phyloP scores from a whole-genome alignment of 1,139 yeast genomes.

The Blastobotrys elegans region DNA sequence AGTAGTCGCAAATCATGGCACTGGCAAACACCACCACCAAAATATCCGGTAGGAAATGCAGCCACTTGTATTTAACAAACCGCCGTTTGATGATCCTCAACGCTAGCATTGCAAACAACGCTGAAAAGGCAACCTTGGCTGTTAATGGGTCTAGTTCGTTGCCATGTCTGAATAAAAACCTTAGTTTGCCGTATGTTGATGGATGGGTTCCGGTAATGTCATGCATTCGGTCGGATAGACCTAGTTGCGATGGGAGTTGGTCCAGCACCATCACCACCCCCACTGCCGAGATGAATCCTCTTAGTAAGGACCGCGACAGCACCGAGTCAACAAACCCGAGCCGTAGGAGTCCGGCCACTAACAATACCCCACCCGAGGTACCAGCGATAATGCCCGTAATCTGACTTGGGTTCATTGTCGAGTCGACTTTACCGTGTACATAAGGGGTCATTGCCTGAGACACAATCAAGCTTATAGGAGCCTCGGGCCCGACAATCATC shows the following conservation, averaged over 20 bases:
- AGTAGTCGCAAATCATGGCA: conserved; percentile 51
- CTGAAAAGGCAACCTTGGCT: conserved; percentile 31
- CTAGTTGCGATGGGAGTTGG: conserved; percentile 68
- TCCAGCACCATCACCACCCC: conserved; percentile 85
- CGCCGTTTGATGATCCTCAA: conserved; percentile 27
- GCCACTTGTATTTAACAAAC: conserved; percentile 20
- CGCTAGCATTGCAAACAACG: conserved; percentile 30
- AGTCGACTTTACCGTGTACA: conserved; percentile 20
- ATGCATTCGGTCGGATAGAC: conserved; percentile 44
- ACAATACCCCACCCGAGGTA: conserved; percentile 67
- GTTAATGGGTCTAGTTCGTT: conserved; percentile 34
- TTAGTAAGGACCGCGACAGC: conserved; percentile 69
- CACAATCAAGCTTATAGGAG: conserved; percentile 83
- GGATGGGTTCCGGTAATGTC: conserved; percentile 54
- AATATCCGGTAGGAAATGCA: conserved; percentile 74
- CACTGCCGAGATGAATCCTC: conserved; percentile 92
- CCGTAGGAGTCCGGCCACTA: conserved; percentile 75
- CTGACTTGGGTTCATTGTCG: conserved; percentile 53
- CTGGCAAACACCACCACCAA: conserved; percentile 63
- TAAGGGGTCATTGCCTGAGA: conserved; percentile 80
- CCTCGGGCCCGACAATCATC: conserved; percentile 97
- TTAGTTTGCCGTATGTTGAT: conserved; percentile 67
- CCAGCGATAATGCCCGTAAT: conserved; percentile 70
- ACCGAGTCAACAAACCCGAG: conserved; percentile 89
- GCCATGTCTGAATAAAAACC: conserved; percentile 47